Conservation (phyloP, 2,329 filamentous ascomycete species). For the Paraconiothyrium brasiliense region DNA sequence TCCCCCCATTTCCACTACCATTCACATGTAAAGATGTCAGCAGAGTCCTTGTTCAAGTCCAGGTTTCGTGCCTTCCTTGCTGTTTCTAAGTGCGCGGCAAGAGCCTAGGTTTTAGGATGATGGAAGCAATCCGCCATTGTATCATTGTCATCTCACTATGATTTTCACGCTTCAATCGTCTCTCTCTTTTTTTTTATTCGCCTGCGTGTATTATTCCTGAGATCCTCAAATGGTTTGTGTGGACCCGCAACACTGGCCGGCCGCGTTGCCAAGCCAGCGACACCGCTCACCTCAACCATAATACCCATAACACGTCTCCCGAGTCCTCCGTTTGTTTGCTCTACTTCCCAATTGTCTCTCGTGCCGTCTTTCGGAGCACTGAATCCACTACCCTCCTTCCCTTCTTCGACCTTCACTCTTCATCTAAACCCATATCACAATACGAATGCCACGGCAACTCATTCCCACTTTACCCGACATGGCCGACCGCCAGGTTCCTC, state of each 20-base stretch:
- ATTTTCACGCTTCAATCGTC: neutral
- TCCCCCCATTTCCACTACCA: no score
- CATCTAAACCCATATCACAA: neutral
- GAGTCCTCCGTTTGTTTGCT: no score
- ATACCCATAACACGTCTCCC: no score
- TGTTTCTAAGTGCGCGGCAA: neutral
- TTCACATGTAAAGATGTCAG: no score
- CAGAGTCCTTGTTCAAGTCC: neutral
- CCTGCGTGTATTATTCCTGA: neutral
- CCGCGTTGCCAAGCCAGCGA: neutral
- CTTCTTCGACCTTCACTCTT: no score
- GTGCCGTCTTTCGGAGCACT: no score
- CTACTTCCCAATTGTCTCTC: no score
- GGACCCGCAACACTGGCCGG: neutral
- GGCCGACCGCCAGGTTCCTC: constrained; percentile 25
- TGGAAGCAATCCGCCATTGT: neutral
- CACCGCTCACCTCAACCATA: neutral
- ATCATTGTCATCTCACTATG: neutral
- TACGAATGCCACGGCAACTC: neutral
- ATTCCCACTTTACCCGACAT: constrained; percentile 16
- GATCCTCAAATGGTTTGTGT: neutral
- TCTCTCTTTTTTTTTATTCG: neutral
- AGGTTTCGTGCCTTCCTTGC: neutral
- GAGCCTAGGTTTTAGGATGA: neutral
- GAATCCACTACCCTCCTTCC: no score